These are phyloP conservation scores for Skeletonema grethae DNA, from an alignment of 108 stramenopile genomes.

Conservation along the genomic window DNA sequence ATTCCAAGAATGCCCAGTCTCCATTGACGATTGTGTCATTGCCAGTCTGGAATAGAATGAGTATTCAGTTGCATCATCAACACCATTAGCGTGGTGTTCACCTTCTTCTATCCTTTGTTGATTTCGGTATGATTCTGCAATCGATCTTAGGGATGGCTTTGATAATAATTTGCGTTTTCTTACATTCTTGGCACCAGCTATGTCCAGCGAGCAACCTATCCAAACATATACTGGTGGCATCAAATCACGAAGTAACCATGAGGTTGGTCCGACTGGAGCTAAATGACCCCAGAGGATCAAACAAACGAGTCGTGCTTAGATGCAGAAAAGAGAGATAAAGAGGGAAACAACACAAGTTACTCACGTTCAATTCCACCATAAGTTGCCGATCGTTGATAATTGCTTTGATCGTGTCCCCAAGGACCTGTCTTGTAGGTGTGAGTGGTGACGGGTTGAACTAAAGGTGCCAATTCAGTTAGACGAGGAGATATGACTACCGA, in stretches of 20 bases:
- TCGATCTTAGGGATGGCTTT: slow-evolving; percentile 20
- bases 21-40: slow-evolving; percentile 63
- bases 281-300: too few relatives aligned
- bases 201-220: slow-evolving; percentile 49
- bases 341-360: too few relatives aligned
- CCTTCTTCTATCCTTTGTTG: slow-evolving; percentile 13
- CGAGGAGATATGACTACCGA: slow-evolving; percentile 67
- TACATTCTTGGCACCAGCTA: slow-evolving; percentile 18
- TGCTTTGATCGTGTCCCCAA: slow-evolving; percentile 64
- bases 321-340: too few relatives aligned
- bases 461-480: slow-evolving; percentile 47
- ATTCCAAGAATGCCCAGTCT: slow-evolving; percentile 58
- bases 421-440: slow-evolving; percentile 30
- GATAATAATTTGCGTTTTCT: slow-evolving; percentile 4
- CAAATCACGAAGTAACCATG: slow-evolving; percentile 77
- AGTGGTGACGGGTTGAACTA: slow-evolving; percentile 30
- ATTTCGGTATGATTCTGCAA: slow-evolving; percentile 10
- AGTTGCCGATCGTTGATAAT: slow-evolving; percentile 57
- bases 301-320: too few relatives aligned
- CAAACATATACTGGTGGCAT: slow-evolving; percentile 71
- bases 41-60: slow-evolving; percentile 51
- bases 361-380: slow-evolving; percentile 66
- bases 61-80: slow-evolving; percentile 9
- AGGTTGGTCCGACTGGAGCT: slow-evolving; percentile 69
- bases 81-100: neutral